Conservation (phyloP, 345 rosid genomes). For the Eucalyptus curtisii region DNA sequence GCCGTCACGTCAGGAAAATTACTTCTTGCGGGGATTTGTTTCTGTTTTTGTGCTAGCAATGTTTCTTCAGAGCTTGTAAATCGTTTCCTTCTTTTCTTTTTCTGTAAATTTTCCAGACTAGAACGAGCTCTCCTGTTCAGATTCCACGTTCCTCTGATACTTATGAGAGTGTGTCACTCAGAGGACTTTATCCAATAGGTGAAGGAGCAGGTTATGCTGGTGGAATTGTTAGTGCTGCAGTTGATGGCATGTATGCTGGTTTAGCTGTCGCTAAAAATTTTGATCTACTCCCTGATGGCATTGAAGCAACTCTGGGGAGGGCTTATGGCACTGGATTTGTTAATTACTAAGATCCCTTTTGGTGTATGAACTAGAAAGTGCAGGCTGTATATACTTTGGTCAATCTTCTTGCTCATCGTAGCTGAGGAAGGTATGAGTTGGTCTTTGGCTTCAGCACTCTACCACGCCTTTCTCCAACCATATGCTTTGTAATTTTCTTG, state of each 20-base stretch:
- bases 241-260: conserved; percentile 88
- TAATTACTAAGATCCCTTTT: conserved; percentile 28
- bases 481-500: background rate
- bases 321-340: conserved; percentile 43
- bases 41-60: background rate
- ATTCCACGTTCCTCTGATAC: conserved; percentile 59
- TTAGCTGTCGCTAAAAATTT: conserved; percentile 71
- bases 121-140: conserved; percentile 87
- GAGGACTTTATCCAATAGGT: conserved; percentile 85
- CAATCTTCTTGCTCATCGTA: background rate
- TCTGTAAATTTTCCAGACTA: conserved; percentile 34
- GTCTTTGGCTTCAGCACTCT: background rate
- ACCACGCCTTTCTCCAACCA: background rate
- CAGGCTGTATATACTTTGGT: background rate
- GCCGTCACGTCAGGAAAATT: background rate
- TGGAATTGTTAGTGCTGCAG: conserved; percentile 97
- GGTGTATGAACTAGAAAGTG: background rate
- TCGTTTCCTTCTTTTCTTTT: background rate
- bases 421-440: background rate
- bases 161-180: conserved; percentile 61
- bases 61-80: background rate
- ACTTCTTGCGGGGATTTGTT: background rate
- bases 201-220: conserved; percentile 99
- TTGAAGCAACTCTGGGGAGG: conserved; percentile 63
- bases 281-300: conserved; percentile 32